A percentile compares a stretch with the other conserved stretches of the same genome.
Conservation (phyloP, 345 rosid genomes). For the thale cress (Arabidopsis thaliana) region TAIR10.1 NC_003076.8:10341001-10341500, state of each 20-base stretch:
- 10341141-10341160: conserved; percentile 95
- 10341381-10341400: conserved; percentile 48
- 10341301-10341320: conserved; percentile 57
- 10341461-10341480: too few relatives aligned
- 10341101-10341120: conserved; percentile 60
- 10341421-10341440: not conserved
- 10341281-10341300: conserved; percentile 56
- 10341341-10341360: conserved; percentile 75
- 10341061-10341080: conserved; percentile 18
- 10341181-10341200: conserved; percentile 64
- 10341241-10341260: conserved; percentile 48
- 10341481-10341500: too few relatives aligned
- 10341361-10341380: conserved; percentile 53
- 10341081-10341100: conserved; percentile 9
- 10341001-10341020: conserved; percentile 96
- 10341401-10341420: conserved; percentile 7
- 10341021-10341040: conserved; percentile 84
- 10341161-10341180: conserved; percentile 89
- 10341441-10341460: too few relatives aligned
- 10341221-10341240: conserved; percentile 23
- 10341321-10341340: conserved; percentile 64
- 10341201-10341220: conserved; percentile 9
- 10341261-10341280: conserved; percentile 84
- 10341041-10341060: conserved; percentile 37
- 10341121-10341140: conserved; percentile 88